Conservation (phyloP, 2,329 filamentous ascomycete species). For the Venturia asperata region DNA sequence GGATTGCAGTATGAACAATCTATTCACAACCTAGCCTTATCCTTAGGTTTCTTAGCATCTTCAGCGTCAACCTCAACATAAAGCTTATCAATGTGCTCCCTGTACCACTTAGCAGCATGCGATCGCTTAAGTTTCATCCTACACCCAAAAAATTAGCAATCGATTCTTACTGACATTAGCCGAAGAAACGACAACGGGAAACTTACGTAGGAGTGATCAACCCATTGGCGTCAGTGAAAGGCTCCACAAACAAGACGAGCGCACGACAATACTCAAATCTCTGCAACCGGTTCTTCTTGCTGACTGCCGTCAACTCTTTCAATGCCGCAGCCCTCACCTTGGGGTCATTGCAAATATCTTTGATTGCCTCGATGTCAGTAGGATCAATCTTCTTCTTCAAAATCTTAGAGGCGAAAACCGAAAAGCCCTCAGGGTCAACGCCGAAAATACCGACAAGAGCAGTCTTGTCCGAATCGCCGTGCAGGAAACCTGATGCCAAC, state of each 20-base stretch:
- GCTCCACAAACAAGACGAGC: constrained; percentile 70
- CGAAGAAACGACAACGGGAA: neutral
- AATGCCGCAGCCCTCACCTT: constrained; percentile 69
- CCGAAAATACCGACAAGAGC: constrained; percentile 82
- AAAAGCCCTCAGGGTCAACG: constrained; percentile 77
- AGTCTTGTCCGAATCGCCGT: constrained; percentile 79
- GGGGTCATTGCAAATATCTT: constrained; percentile 58
- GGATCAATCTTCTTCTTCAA: constrained; percentile 59
- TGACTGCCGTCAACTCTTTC: constrained; percentile 70
- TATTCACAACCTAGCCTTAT: constrained; percentile 1
- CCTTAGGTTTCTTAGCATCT: constrained; percentile 10
- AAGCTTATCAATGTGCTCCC: constrained; percentile 51
- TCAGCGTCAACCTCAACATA: constrained; percentile 47
- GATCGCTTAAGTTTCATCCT: constrained; percentile 67
- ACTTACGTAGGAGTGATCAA: constrained; percentile 81
- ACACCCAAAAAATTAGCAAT: neutral
- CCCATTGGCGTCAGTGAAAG: constrained; percentile 90
- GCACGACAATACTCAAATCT: constrained; percentile 79
- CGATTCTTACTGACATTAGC: constrained; percentile 22
- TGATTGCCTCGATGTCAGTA: constrained; percentile 60
- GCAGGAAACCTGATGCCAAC: constrained; percentile 75
- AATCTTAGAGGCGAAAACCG: constrained; percentile 69
- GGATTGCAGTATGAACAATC: no score
- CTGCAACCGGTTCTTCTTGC: constrained; percentile 80
- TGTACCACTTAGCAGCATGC: constrained; percentile 56